Percentiles rank a stretch among this genome's conserved stretches.
Evolutionary conservation across 1,284 basidiomycete species (phyloP).

Genomic region (Trametes hirsuta): DNA sequence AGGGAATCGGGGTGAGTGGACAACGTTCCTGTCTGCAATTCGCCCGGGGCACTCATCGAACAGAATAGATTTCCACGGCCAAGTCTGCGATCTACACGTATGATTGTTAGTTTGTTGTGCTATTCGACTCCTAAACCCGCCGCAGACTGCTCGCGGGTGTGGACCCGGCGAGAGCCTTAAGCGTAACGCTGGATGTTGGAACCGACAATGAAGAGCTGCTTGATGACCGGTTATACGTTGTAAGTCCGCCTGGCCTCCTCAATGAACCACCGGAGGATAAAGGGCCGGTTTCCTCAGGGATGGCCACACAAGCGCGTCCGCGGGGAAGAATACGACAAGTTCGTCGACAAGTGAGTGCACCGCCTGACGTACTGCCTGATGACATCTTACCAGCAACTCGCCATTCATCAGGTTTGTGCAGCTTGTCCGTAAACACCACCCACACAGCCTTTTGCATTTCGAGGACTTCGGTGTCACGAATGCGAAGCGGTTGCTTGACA

Average conservation of each 20-base stretch:
- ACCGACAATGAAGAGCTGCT: conserved; percentile 72
- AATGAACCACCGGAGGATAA: background rate
- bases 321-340: conserved; percentile 68
- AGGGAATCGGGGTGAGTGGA: conserved; percentile 50
- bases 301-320: conserved; percentile 67
- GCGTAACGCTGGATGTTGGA: conserved; percentile 77
- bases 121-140: conserved; percentile 2
- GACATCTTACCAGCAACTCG: background rate
- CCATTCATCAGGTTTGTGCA: conserved; percentile 45
- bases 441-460: conserved; percentile 67
- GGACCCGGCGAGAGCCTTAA: conserved; percentile 69
- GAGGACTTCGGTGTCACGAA: conserved; percentile 82
- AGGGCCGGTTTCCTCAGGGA: conserved; percentile 46
- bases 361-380: background rate
- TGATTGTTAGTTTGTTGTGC: conserved; percentile 24
- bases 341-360: conserved; percentile 61
- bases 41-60: background rate
- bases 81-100: conserved; percentile 86
- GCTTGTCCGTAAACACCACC: conserved; percentile 47
- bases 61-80: conserved; percentile 77
- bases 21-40: background rate
- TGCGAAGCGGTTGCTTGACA: conserved; percentile 71
- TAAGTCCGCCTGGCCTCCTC: conserved; percentile 30
- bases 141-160: conserved; percentile 78
- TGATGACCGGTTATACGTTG: conserved; percentile 69